Base-by-base conservation (phyloP, 352 stramenopile species). In the Phytopythium sindhum region DNA sequence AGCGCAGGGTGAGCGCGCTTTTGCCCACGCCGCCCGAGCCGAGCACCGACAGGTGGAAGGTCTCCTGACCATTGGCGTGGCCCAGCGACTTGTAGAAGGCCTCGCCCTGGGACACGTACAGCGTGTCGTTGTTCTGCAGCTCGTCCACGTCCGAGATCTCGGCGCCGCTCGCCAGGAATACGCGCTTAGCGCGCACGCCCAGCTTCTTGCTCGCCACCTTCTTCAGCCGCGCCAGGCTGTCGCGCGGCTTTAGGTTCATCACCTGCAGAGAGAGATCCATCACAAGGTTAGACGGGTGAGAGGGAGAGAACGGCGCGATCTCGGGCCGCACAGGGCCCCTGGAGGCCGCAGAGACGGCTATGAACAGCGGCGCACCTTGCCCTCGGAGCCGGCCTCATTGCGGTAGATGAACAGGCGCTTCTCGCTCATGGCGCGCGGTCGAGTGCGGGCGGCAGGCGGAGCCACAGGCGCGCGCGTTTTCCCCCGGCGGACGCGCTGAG, bases 21-120 rank as follows among this genome's bases (percentile, higher is more conserved):
- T 97, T 97, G 70, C 90, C 90, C n/a, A 97, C 90, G 50, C 90
- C 90, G 53, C 90, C 90, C 23, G 84, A 90, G 63, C 90, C 90
- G 24, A 97, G 72, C 42, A 97, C 87, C 5, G 88, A 96, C 59
- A 96, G 73, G 61, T 95, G 81, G 62, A 95, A 90, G 7, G 85
- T 93, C 72, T 96, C 82, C 61, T 96, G 84, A 61, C 82, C 82
- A 29, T 78, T 86, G 2, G 76, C 70, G 50, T 80, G 78, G 31
- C 81, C 81, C 12, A 86, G 67, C 0, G 80, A 64, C 74, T 92
- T 93, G 78, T 94, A 95, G 60, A 96, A 96, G 28, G 75, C 69
- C 63, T 95, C 88, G 54, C 88, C 88, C 61, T 89, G 80, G 23
- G 85, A 95, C 35, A 95, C 74, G 65, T 95, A 92, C 23, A 96